Conservation (phyloP, 768 basidiomycete genomes). For the Fibroporia radiculosa region DNA sequence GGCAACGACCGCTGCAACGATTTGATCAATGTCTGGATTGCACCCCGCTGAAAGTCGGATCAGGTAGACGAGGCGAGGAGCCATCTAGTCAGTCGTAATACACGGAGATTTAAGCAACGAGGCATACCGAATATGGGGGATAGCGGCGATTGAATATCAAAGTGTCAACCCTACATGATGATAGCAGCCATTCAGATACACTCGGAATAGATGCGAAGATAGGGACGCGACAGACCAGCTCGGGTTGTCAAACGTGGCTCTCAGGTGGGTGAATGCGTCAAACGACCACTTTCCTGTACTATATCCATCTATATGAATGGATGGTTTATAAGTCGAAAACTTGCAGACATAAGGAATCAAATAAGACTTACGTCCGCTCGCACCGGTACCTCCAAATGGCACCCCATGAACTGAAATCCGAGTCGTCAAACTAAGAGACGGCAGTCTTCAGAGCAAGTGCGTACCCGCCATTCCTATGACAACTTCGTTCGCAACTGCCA, state of each 20-base stretch:
- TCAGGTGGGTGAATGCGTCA: slow-evolving; percentile 70
- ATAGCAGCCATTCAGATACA: too few relatives aligned
- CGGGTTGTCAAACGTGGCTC: slow-evolving; percentile 44
- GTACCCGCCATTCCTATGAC: slow-evolving; percentile 5
- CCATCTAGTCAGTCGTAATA: neutral
- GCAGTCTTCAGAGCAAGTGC: neutral
- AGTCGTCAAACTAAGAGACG: neutral
- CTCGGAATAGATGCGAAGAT: neutral
- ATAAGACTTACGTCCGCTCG: slow-evolving; percentile 56
- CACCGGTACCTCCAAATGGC: slow-evolving; percentile 70
- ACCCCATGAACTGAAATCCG: slow-evolving; percentile 52
- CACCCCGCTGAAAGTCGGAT: neutral
- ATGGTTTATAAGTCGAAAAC: too few relatives aligned
- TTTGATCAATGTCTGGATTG: slow-evolving; percentile 2
- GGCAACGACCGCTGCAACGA: neutral
- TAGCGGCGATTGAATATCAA: slow-evolving; percentile 24
- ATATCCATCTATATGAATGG: slow-evolving; percentile 42
- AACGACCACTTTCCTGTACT: slow-evolving; percentile 72
- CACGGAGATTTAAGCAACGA: slow-evolving; percentile 3
- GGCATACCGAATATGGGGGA: slow-evolving; percentile 33
- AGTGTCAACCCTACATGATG: slow-evolving; percentile 31
- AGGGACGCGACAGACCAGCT: slow-evolving; percentile 23
- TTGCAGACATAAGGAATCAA: neutral
- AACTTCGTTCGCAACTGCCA: slow-evolving; percentile 46
- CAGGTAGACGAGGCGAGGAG: neutral